Evolutionary conservation across 2,329 filamentous ascomycete species (phyloP), one percentile per base, ranked within the genome.

Genomic region (Emergomyces pasteurianus): DNA sequence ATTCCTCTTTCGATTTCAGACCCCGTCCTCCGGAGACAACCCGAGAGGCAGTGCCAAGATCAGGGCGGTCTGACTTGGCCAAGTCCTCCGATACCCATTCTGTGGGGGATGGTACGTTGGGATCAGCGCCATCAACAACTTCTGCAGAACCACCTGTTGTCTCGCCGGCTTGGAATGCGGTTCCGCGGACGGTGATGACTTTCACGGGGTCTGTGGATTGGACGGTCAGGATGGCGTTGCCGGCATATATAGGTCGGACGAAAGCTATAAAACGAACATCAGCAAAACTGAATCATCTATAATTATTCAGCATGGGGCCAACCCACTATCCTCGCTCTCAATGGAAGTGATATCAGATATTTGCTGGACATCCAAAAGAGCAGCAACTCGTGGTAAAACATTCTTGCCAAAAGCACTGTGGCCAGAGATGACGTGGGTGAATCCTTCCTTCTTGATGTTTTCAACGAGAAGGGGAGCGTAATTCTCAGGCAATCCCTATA

Each of bases 341-440:
- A 99, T 88, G 1, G 77, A 81, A 21, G 86, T 96, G 67, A 97
- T 89, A 73, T 99, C 94, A 52, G 92, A 96, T 63, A 99, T 86
- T 73, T 95, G 92, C 77, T 96, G 92, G 42, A 87, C 85, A 74
- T 99, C 94, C 62, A 99, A 81, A 60, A 99, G 79, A 23, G 94
- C 94, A 23, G 94, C 90, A 18, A 96, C 89, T 64, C 94, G 86
- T 46, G 94, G 94, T 77, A 99, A 81, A 53, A 99, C 75, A 75
- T 88, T 95, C 84, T 99, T 99, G 70, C 94, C 94, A 76, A 99
- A 99, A 0, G 94, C 91, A 28, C 92, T 94, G 79, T 97, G 91
- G 60, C 89, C 87, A 46, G 88, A 89, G 69, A 99, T 82, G 65
- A 99, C 83, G 72, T 99, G 94, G 63, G 92, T 95, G 75, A 91